These are phyloP conservation scores for Daldinia vernicosa DNA, from an alignment of 495 filamentous ascomycete species.

Conservation along the genomic window DNA sequence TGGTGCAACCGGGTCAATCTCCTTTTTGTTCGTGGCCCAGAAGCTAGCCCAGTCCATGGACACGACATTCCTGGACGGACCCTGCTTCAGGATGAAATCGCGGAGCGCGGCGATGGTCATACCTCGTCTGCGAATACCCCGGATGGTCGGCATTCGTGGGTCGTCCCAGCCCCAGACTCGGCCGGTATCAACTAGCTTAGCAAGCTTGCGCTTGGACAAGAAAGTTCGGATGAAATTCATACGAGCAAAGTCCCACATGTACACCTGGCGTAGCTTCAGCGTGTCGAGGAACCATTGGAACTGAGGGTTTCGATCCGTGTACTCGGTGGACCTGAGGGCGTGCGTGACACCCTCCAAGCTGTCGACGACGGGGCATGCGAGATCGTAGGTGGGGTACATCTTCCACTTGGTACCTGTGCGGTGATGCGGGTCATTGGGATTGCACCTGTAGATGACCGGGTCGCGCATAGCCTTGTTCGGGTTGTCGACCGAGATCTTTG, in stretches of 20 bases:
- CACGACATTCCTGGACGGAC: constrained; percentile 85
- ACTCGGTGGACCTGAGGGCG: constrained; percentile 94
- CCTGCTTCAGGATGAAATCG: constrained; percentile 93
- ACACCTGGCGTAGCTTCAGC: constrained; percentile 83
- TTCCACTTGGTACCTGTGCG: constrained; percentile 91
- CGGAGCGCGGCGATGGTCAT: constrained; percentile 90
- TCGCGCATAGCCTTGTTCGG: constrained; percentile 89
- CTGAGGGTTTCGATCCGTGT: constrained; percentile 95
- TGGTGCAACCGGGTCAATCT: constrained; percentile 87
- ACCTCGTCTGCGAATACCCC: constrained; percentile 86
- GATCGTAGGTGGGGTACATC: constrained; percentile 96
- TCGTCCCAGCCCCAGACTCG: constrained; percentile 94
- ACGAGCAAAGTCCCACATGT: constrained; percentile 97
- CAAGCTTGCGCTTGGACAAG: constrained; percentile 93
- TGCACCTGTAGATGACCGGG: constrained; percentile 95
- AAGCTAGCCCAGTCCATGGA: constrained; percentile 91
- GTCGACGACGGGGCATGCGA: constrained; percentile 92
- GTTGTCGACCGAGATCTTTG: constrained; percentile 85
- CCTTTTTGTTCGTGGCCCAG: constrained; percentile 96
- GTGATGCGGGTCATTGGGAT: constrained; percentile 77
- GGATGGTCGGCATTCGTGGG: constrained; percentile 92
- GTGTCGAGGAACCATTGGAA: constrained; percentile 96
- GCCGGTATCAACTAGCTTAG: constrained; percentile 87
- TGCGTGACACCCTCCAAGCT: constrained; percentile 92
- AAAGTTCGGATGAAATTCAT: constrained; percentile 95